phyloP scores from a whole-genome alignment of 768 basidiomycete species.

The Phaffia tasmanica region DNA sequence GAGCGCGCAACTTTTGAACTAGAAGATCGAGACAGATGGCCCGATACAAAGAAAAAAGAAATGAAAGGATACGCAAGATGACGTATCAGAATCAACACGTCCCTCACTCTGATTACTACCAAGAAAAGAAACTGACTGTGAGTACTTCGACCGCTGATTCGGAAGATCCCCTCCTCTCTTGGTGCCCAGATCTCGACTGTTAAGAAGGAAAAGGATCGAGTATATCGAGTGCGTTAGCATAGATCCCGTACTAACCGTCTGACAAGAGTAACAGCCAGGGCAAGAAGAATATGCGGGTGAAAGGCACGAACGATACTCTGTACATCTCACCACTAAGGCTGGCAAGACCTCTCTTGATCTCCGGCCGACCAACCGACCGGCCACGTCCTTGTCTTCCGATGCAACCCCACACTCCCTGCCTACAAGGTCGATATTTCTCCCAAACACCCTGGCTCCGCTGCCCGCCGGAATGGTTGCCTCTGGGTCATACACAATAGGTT shows the following conservation, averaged over 20 bases:
- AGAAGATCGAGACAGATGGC: slow-evolving; percentile 4
- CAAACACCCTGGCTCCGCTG: slow-evolving; percentile 49
- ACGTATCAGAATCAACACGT: slow-evolving; percentile 36
- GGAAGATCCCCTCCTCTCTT: slow-evolving; percentile 37
- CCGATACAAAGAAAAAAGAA: slow-evolving; percentile 60
- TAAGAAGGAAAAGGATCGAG: background rate
- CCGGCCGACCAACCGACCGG: slow-evolving; percentile 5
- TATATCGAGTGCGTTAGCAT: too few relatives aligned
- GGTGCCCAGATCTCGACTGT: slow-evolving; percentile 23
- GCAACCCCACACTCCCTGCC: slow-evolving; percentile 51
- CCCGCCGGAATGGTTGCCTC: slow-evolving; percentile 2
- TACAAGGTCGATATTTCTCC: slow-evolving; percentile 48
- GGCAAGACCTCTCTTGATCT: slow-evolving; percentile 42
- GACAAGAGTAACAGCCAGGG: background rate
- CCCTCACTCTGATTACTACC: too few relatives aligned
- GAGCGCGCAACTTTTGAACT: slow-evolving; percentile 17
- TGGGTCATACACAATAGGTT: background rate
- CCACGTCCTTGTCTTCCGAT: slow-evolving; percentile 42
- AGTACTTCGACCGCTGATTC: slow-evolving; percentile 70
- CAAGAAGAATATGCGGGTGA: background rate
- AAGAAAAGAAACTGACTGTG: slow-evolving; percentile 42
- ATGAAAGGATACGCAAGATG: slow-evolving; percentile 67
- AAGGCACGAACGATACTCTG: slow-evolving; percentile 45
- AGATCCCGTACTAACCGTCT: background rate
- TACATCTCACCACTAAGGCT: slow-evolving; percentile 67